Percentiles rank a stretch among this genome's conserved stretches.
Evolutionary conservation across 345 rosid species (phyloP).

Genomic region (Brassica cretica): DNA sequence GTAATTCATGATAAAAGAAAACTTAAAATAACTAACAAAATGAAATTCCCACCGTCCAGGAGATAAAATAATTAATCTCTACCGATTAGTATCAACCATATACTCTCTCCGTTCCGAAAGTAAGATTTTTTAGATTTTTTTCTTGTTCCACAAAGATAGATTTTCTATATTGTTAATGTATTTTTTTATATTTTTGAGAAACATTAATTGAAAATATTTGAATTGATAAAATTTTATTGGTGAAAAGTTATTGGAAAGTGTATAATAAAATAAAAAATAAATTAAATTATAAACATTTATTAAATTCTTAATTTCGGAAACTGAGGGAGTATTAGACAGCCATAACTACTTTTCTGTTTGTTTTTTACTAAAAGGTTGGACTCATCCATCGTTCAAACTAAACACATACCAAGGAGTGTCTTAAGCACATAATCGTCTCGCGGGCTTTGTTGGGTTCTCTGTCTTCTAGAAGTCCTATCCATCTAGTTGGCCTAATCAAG

Average conservation of each 20-base stretch:
- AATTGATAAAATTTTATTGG: no score
- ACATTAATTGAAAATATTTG: no score
- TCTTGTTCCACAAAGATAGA: no score
- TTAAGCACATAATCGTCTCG: conserved; percentile 11
- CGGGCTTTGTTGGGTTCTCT: background rate
- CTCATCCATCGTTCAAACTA: background rate
- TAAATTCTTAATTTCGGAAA: no score
- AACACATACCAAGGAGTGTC: background rate
- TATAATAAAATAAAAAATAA: no score
- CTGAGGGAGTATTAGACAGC: background rate
- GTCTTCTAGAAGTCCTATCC: conserved; percentile 42
- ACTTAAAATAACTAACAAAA: background rate
- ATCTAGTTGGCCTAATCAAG: conserved; percentile 22
- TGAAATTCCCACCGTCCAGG: background rate
- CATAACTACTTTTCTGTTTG: background rate
- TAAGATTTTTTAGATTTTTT: no score
- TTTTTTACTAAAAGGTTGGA: background rate
- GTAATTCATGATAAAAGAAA: background rate
- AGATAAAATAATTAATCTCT: background rate
- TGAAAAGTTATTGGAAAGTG: no score
- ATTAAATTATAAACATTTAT: no score
- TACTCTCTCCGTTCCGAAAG: no score
- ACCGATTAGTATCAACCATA: background rate
- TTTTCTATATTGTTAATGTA: no score
- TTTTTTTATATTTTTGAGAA: no score